A percentile compares a stretch with the other conserved stretches of the same genome.
These are phyloP conservation scores for Debaryomyces castellii DNA, from an alignment of 805 yeast species.

Conservation along the genomic window DNA sequence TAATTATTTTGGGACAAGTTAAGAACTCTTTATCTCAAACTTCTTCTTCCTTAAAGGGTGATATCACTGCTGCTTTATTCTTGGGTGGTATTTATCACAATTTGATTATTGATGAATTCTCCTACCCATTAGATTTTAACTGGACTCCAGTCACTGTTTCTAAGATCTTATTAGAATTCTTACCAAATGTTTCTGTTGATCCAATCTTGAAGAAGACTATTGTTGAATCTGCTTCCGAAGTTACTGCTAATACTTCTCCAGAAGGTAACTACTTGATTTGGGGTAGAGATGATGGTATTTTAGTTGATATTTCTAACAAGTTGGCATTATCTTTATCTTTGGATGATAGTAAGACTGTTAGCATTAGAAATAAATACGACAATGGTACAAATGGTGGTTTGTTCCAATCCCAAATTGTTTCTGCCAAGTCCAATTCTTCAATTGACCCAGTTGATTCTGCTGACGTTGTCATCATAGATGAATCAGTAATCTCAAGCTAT, in stretches of 20 bases:
- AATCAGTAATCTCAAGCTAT: slow-evolving; percentile 51
- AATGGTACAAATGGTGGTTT: slow-evolving; percentile 72
- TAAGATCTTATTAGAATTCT: slow-evolving; percentile 47
- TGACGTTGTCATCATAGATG: slow-evolving; percentile 64
- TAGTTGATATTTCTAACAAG: slow-evolving; percentile 57
- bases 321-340: slow-evolving; percentile 70
- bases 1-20: slow-evolving; percentile 68
- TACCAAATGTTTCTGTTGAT: slow-evolving; percentile 25
- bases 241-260: slow-evolving; percentile 42
- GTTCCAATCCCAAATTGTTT: slow-evolving; percentile 63
- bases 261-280: slow-evolving; percentile 55
- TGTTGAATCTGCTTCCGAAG: slow-evolving; percentile 1
- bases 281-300: slow-evolving; percentile 63
- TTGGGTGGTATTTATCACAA: slow-evolving; percentile 42
- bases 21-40: slow-evolving; percentile 17
- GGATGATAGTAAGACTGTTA: slow-evolving; percentile 51
- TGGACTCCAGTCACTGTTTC: slow-evolving; percentile 58
- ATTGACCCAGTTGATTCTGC: slow-evolving; percentile 50
- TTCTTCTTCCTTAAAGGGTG: slow-evolving; percentile 56
- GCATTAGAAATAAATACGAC: slow-evolving; percentile 67
- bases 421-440: slow-evolving; percentile 14
- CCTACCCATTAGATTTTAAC: slow-evolving; percentile 49
- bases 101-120: slow-evolving; percentile 48
- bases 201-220: slow-evolving; percentile 15
- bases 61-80: slow-evolving; percentile 71